Conservation (phyloP, 345 rosid genomes). For the Linum usitatissimum region DNA sequence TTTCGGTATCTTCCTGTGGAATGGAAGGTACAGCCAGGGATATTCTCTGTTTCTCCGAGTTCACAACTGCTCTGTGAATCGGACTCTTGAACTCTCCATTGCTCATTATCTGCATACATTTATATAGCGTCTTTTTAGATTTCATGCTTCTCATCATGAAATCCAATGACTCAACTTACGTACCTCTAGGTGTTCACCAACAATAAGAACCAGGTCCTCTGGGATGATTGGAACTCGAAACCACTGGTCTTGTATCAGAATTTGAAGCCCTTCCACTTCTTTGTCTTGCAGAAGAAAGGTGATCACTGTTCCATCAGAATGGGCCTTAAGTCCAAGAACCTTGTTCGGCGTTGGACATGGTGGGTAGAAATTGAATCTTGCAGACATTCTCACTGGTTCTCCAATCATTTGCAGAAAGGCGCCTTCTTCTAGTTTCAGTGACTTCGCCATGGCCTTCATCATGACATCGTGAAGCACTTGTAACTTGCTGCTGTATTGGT, state of each 20-base stretch:
- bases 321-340: constrained; percentile 43
- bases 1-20: constrained; percentile 9
- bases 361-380: constrained; percentile 50
- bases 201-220: constrained; percentile 36
- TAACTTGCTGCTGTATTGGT: neutral
- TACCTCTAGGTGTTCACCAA: constrained; percentile 51
- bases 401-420: constrained; percentile 11
- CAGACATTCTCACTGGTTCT: constrained; percentile 4
- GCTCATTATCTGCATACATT: constrained; percentile 6
- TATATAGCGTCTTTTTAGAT: too few relatives aligned
- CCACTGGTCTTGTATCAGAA: constrained; percentile 40
- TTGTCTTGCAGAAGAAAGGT: constrained; percentile 46
- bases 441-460: constrained; percentile 11
- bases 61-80: constrained; percentile 12
- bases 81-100: constrained; percentile 16
- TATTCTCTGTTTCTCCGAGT: constrained; percentile 13
- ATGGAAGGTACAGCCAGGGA: constrained; percentile 8
- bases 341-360: constrained; percentile 46
- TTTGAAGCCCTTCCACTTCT: constrained; percentile 45
- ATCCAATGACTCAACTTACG: too few relatives aligned
- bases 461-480: neutral
- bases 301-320: constrained; percentile 46
- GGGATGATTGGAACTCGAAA: constrained; percentile 37
- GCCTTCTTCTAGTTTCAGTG: constrained; percentile 10
- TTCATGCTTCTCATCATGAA: too few relatives aligned